Conservation (phyloP, 2,329 filamentous ascomycete species). For the Nemania serpens region DNA sequence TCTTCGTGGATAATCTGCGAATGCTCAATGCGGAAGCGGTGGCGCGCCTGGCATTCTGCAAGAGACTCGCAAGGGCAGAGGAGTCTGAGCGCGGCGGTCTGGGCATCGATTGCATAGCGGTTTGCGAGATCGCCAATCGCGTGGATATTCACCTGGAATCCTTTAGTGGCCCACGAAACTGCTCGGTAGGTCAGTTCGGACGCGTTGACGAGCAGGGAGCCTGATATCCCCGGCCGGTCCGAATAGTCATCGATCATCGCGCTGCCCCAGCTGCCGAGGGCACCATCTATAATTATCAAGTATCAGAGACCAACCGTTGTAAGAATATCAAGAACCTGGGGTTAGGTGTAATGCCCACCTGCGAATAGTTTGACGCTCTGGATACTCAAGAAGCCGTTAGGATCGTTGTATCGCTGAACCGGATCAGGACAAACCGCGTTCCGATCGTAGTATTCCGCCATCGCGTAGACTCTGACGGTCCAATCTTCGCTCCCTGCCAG, state of each 20-base stretch:
- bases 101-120: conserved; percentile 65
- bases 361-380: conserved; percentile 72
- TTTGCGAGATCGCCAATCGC: conserved; percentile 74
- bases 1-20: conserved; percentile 70
- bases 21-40: conserved; percentile 72
- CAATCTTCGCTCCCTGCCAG: conserved; percentile 58
- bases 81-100: conserved; percentile 59
- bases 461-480: conserved; percentile 68
- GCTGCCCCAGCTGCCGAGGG: conserved; percentile 72
- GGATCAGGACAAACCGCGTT: conserved; percentile 66
- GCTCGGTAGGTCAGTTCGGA: conserved; percentile 59
- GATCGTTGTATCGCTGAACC: conserved; percentile 49
- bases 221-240: conserved; percentile 64
- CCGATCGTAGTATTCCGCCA: conserved; percentile 67
- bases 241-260: conserved; percentile 73
- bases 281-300: conserved; percentile 58
- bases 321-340: too few relatives aligned
- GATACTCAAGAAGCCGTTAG: conserved; percentile 58
- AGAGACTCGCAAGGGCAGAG: conserved; percentile 53
- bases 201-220: conserved; percentile 70
- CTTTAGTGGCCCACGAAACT: conserved; percentile 61
- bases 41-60: conserved; percentile 56
- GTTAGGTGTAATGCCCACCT: conserved; percentile 50
- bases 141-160: conserved; percentile 73
- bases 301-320: conserved; percentile 28